Evolutionary conservation across 257 asterid species (phyloP), one percentile per base, ranked within the genome.

Genomic region (Primulina tabacum): DNA sequence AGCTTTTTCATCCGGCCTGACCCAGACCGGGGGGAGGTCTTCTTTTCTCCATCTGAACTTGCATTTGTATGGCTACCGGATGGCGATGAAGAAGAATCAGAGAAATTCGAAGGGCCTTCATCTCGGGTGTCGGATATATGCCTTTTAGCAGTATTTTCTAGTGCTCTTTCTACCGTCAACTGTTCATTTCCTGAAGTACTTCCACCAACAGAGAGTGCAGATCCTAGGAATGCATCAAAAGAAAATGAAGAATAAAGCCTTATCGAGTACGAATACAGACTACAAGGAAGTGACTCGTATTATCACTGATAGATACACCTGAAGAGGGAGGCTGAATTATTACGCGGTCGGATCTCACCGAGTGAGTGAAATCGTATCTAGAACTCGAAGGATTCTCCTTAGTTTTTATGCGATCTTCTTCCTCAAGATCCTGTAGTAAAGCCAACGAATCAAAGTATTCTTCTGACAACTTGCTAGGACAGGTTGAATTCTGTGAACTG

Each of bases 401-500:
- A 16, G 8, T 50, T 2, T 7, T 33, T 2, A 71, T 71, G 60
- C 62, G 60, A 47, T 32, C 82, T 63, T 68, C 78, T 55, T 75
- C 80, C 64, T 87, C 85, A 8, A 87, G 62, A 40, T 78, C 90
- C 28, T 72, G 71, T 64, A 90, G 60, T 65, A 86, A 65, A 32
- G 85, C 86, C 33, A 73, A 12, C 0, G 79, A 64, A 60, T 86
- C 90, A 55, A 91, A 89, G 33, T 24, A 84, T 47, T 84, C 91
- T 58, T 87, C 97, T 7, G 89, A 87, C 34, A 65, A 53, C 28
- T 82, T 62, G 83, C 88, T 86, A 24, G 75, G 73, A 79, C 88
- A 67, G 28, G 87, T 89, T 9, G 95, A 84, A 60, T 85, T 85
- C 63, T 69, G 83, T 18, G 90, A 87, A 75, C 88, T 89, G n/a